Base-by-base conservation (phyloP, 768 basidiomycete genomes). In the Tulasnella sp. region DNA sequence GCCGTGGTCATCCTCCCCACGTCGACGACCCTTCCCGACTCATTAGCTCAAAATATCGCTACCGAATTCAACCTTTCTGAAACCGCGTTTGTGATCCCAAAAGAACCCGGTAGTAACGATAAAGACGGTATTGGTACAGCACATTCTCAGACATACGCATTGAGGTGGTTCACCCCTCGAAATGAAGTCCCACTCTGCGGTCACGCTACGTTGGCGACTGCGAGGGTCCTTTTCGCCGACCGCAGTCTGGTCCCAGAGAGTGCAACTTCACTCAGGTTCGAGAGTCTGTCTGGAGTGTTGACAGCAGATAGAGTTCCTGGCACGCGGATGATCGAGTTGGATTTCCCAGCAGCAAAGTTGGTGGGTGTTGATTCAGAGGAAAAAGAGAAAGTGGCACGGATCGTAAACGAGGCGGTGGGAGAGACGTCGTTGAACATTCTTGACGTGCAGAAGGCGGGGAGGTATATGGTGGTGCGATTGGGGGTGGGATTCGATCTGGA, bases 91-190 rank as follows among this genome's bases (percentile, higher is more conserved):
- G 51, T 56, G 5, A 13, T 42, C 23, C 53, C 53, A 9, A 38
- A 13, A 17, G n/a, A n/a, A n/a, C n/a, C n/a, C n/a, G n/a, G n/a
- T n/a, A n/a, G n/a, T n/a, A n/a, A n/a, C n/a, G n/a, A n/a, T n/a
- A n/a, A n/a, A n/a, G n/a, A n/a, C n/a, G n/a, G n/a, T n/a, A n/a
- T n/a, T n/a, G 17, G 10, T 9, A 51, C 50, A 10, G 27, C 9
- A 8, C 24, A 23, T 19, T 29, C 23, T 13, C 34, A 15, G 15
- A 38, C 34, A 38, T 68, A 64, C 56, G 61, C 60, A 27, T 59
- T 72, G 29, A 58, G 70, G 3, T 72, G 69, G 70, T 71, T 69
- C 63, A 68, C 69, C 1, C 64, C 67, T 3, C 29, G 21, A 17
- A 44, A 55, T 7, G 70, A 71, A 59, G 59, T 65, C 7, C 53